Evolutionary conservation across 768 basidiomycete genomes (phyloP).

Genomic region (Lepiota venenata): DNA sequence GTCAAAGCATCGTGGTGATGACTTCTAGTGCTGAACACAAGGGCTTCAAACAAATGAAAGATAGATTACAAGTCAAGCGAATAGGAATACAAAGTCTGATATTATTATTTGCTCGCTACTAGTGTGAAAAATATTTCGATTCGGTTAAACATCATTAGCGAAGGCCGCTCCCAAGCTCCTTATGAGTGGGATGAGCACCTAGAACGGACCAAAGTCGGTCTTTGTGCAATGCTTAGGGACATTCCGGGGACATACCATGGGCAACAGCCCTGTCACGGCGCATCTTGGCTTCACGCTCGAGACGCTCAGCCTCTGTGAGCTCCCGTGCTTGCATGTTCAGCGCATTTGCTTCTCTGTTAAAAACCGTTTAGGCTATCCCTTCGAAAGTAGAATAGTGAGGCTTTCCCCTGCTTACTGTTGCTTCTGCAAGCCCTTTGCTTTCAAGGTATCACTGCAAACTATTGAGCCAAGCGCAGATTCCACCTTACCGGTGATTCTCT

Average conservation of each 20-base stretch:
- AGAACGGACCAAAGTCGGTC: background rate
- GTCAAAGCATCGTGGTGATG: too few species aligned
- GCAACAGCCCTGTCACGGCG: slow-evolving; percentile 51
- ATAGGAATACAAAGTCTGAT: too few species aligned
- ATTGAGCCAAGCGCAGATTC: slow-evolving; percentile 43
- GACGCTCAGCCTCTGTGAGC: slow-evolving; percentile 49
- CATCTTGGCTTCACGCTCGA: slow-evolving; percentile 46
- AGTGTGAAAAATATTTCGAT: too few species aligned
- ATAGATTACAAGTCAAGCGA: too few species aligned
- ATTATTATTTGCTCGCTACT: too few species aligned
- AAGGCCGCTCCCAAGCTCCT: slow-evolving; percentile 22
- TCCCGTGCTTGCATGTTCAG: slow-evolving; percentile 43
- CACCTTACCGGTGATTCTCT: slow-evolving; percentile 41
- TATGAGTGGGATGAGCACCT: slow-evolving; percentile 27
- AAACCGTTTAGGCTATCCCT: background rate
- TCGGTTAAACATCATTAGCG: background rate
- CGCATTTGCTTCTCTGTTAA: slow-evolving; percentile 39
- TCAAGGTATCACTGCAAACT: slow-evolving; percentile 43
- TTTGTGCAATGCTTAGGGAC: too few species aligned
- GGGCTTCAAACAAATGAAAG: too few species aligned
- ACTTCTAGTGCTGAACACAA: too few species aligned
- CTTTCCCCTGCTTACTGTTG: slow-evolving; percentile 31
- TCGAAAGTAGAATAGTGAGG: background rate
- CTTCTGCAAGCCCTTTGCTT: slow-evolving; percentile 48
- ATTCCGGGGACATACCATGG: slow-evolving; percentile 30